These are phyloP conservation scores for Acer campestre DNA, from an alignment of 345 rosid genomes.

Conservation along the genomic window DNA sequence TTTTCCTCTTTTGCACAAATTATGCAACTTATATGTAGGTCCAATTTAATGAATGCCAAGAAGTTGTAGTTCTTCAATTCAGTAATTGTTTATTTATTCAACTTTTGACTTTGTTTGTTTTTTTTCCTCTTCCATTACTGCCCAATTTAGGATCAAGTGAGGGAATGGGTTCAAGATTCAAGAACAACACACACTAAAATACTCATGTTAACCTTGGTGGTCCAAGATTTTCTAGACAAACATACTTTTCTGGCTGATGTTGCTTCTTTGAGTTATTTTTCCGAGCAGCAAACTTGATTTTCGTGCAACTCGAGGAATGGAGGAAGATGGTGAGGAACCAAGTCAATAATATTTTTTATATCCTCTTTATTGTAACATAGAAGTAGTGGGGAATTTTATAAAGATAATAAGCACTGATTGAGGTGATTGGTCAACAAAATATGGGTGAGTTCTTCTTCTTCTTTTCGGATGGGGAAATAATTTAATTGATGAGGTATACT, in stretches of 20 bases:
- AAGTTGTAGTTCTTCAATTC: background rate
- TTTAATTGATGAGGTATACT: no score
- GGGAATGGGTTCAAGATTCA: background rate
- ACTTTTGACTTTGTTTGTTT: background rate
- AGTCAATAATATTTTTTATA: no score
- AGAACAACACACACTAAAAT: no score
- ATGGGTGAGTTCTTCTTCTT: no score
- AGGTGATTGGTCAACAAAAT: no score
- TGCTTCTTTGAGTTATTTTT: background rate
- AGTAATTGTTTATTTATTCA: background rate
- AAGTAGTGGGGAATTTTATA: no score
- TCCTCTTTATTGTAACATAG: no score
- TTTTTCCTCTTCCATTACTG: background rate
- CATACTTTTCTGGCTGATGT: background rate
- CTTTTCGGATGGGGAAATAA: no score
- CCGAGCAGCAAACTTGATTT: background rate
- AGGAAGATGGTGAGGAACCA: background rate
- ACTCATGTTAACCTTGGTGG: background rate
- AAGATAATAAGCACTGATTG: no score
- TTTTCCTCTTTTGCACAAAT: background rate
- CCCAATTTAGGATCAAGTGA: slow-evolving; percentile 6
- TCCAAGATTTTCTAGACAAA: background rate
- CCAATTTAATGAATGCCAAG: background rate
- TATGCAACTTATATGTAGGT: background rate
- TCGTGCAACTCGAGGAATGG: background rate